These are phyloP conservation scores for Pythium guiyangense DNA, from an alignment of 352 stramenopile genomes.

Conservation along the genomic window DNA sequence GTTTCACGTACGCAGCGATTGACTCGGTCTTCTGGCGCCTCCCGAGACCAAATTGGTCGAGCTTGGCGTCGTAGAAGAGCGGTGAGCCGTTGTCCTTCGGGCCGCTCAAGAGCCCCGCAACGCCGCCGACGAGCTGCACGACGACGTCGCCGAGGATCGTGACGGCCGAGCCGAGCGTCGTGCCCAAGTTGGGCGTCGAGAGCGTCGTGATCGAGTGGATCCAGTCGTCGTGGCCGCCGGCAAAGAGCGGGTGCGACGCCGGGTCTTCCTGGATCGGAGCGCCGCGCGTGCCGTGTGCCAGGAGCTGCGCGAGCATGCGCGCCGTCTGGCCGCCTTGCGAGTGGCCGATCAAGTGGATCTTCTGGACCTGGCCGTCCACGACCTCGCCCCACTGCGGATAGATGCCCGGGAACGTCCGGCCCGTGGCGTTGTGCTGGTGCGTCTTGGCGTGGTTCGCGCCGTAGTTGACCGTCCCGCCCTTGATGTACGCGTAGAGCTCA, in stretches of 20 bases:
- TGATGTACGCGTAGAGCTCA: slow-evolving; percentile 46
- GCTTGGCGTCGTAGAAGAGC: too few species aligned
- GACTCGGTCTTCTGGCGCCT: slow-evolving; percentile 6
- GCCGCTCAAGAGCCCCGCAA: slow-evolving; percentile 10
- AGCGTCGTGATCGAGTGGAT: slow-evolving; percentile 30
- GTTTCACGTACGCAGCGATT: slow-evolving; percentile 8
- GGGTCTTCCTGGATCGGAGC: slow-evolving; percentile 24
- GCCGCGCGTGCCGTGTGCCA: slow-evolving; percentile 25
- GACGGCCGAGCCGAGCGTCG: slow-evolving; percentile 16
- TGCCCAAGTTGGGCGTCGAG: slow-evolving; percentile 22
- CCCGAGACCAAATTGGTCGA: slow-evolving; percentile 12
- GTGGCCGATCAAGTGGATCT: too few species aligned
- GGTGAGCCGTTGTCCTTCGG: slow-evolving; percentile 5
- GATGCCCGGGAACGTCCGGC: too few species aligned
- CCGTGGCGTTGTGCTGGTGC: too few species aligned
- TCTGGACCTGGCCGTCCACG: too few species aligned
- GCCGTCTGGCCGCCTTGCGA: too few species aligned
- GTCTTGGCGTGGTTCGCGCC: too few species aligned
- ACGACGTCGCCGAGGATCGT: slow-evolving; percentile 14
- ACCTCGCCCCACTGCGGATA: too few species aligned
- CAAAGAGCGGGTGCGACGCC: slow-evolving; percentile 17
- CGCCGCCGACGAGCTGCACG: slow-evolving; percentile 9
- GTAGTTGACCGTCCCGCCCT: too few species aligned
- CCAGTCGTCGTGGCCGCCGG: too few species aligned
- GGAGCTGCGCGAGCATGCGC: too few species aligned